These are phyloP conservation scores for Boletus semigastroideus DNA, from an alignment of 1,284 basidiomycete species.

Conservation along the genomic window DNA sequence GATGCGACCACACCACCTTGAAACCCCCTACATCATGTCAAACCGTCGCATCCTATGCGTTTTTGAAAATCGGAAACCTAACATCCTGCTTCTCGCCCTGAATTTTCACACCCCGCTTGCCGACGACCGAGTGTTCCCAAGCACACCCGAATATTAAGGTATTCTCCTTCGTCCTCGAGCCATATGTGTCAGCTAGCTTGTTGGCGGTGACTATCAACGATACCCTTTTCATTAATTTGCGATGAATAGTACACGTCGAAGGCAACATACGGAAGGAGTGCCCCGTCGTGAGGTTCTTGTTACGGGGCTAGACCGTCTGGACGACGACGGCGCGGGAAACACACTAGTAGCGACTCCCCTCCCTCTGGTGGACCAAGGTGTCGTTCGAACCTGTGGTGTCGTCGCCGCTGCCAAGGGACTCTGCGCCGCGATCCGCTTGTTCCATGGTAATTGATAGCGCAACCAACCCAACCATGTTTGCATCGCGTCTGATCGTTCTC, in stretches of 20 bases:
- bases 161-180: neutral
- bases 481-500: slow-evolving; percentile 45
- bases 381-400: slow-evolving; percentile 25
- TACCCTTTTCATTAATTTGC: slow-evolving; percentile 29
- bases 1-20: slow-evolving; percentile 16
- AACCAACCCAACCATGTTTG: slow-evolving; percentile 46
- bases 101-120: slow-evolving; percentile 21
- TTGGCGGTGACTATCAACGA: slow-evolving; percentile 15
- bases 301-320: slow-evolving; percentile 43
- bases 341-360: slow-evolving; percentile 34
- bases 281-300: slow-evolving; percentile 35
- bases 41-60: neutral
- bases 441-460: slow-evolving; percentile 41
- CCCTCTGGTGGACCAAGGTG: slow-evolving; percentile 34
- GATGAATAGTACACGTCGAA: slow-evolving; percentile 10
- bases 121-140: neutral
- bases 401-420: slow-evolving; percentile 1
- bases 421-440: slow-evolving; percentile 21
- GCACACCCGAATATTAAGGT: neutral
- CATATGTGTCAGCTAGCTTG: slow-evolving; percentile 9
- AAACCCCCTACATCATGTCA: slow-evolving; percentile 14
- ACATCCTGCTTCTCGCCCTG: slow-evolving; percentile 31
- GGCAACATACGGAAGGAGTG: slow-evolving; percentile 27
- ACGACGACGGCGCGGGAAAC: slow-evolving; percentile 39
- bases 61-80: slow-evolving; percentile 37